Evolutionary conservation across 176 grass and related monocot species (phyloP), one percentile per base, ranked within the genome.

Genomic region (Microstegium vimineum): DNA sequence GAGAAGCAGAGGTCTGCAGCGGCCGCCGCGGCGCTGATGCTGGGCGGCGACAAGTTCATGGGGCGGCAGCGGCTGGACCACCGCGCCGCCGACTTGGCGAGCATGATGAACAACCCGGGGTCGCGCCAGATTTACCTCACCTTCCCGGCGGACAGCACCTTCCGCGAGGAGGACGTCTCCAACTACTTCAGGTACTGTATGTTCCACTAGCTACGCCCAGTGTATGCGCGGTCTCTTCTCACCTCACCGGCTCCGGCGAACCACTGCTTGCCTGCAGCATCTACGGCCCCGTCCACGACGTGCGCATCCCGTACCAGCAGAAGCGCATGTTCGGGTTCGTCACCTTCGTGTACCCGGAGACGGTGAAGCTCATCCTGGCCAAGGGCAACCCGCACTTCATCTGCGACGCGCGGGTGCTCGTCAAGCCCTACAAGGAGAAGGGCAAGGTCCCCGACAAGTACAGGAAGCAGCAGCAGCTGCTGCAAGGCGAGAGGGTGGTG

Each of bases 391-490:
- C 95, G 18, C 95, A 98, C 87, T 98, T 98, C 85, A 94, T 98
- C 73, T 98, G 92, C 62, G 95, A 98, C 84, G 93, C 95, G 15
- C 90, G 95, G 11, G 95, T 98, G n/a, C 90, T 98, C 38, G 95
- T 98, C 75, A 98, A 98, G 84, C 95, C 95, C 4, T 98, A 98
- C 90, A 98, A 98, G 85, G 95, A 98, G 90, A 98, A 98, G 84
- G 95, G 95, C 75, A 98, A 98, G 86, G 90, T 98, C 72, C 92
- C 92, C 28, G 95, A 98, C 87, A 98, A 98, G 87, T 93, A 90
- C 90, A 90, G 93, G 86, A 95, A 92, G 81, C 90, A 98, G 81
- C 89, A 93, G 74, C 90, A 98, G 81, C 89, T 91, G 74, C 90
- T 86, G 61, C 86, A 76, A 6, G 88, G 83, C 41, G 94, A 96